Evolutionary conservation across 2,329 filamentous ascomycete species (phyloP).

Genomic region (Onygena corvina): DNA sequence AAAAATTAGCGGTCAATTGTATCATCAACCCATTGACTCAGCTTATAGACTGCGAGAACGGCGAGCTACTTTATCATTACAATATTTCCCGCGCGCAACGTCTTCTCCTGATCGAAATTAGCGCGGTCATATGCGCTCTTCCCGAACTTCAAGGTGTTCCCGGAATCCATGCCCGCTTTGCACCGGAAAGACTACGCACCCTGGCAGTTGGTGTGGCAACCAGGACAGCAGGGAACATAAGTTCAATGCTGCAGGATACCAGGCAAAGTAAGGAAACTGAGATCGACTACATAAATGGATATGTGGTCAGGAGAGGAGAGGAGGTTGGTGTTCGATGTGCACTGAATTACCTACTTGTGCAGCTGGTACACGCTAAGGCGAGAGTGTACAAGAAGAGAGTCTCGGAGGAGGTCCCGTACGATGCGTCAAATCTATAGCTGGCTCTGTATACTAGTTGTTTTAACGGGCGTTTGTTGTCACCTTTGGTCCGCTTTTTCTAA

Average conservation of each 20-base stretch:
- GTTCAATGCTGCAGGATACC: constrained; percentile 57
- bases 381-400: constrained; percentile 29
- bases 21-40: constrained; percentile 73
- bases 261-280: constrained; percentile 54
- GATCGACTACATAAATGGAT: constrained; percentile 78
- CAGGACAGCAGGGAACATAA: constrained; percentile 46
- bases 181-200: constrained; percentile 49
- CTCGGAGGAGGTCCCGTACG: constrained; percentile 26
- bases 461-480: not conserved
- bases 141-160: constrained; percentile 59
- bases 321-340: constrained; percentile 60
- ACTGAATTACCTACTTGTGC: constrained; percentile 59
- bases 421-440: constrained; percentile 6
- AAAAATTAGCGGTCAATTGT: constrained; percentile 61
- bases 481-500: not conserved
- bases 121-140: constrained; percentile 55
- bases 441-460: too few species aligned
- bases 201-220: constrained; percentile 45
- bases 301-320: constrained; percentile 61
- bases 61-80: constrained; percentile 55
- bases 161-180: constrained; percentile 48
- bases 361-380: constrained; percentile 61
- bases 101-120: constrained; percentile 61
- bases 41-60: constrained; percentile 64
- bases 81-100: constrained; percentile 55